These are phyloP conservation scores for Epichloe typhina DNA, from an alignment of 2,329 filamentous ascomycete genomes.

Conservation along the genomic window DNA sequence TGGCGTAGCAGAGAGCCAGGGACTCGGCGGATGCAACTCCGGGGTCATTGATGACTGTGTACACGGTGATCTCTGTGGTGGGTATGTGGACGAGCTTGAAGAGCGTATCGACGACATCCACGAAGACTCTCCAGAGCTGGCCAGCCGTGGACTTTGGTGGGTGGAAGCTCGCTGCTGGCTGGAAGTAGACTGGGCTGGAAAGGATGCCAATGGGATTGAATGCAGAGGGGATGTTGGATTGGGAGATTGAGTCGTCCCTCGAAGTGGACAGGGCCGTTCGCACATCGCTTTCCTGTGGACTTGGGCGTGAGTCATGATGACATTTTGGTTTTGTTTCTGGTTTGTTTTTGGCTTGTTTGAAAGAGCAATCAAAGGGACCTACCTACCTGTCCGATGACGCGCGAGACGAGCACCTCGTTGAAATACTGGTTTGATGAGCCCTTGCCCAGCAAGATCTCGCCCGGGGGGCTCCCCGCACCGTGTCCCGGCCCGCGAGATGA, in stretches of 20 bases:
- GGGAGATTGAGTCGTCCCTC: slow-evolving; percentile 1
- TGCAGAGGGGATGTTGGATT: slow-evolving; percentile 9
- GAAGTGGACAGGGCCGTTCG: slow-evolving; percentile 4
- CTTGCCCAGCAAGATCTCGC: slow-evolving; percentile 19
- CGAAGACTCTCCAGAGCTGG: slow-evolving; percentile 18
- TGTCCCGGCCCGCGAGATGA: background rate
- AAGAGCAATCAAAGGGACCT: background rate
- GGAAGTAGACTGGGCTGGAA: slow-evolving; percentile 11
- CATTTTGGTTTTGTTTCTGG: too few relatives aligned
- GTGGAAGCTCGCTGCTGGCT: slow-evolving; percentile 10
- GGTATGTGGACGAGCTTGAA: slow-evolving; percentile 18
- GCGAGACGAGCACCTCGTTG: slow-evolving; percentile 23
- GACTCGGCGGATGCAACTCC: slow-evolving; percentile 12
- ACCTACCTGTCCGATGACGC: slow-evolving; percentile 20
- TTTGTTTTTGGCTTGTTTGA: too few relatives aligned
- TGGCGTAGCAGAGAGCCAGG: slow-evolving; percentile 29
- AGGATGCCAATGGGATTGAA: slow-evolving; percentile 22
- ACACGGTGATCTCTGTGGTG: slow-evolving; percentile 19
- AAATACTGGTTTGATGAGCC: slow-evolving; percentile 22
- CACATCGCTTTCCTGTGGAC: background rate
- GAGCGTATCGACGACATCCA: slow-evolving; percentile 16
- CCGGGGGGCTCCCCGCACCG: background rate
- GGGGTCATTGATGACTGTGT: slow-evolving; percentile 19
- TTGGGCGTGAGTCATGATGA: background rate
- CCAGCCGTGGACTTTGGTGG: slow-evolving; percentile 15